phyloP scores from a whole-genome alignment of 257 asterid species.

The Gardenia jasminoides region DNA sequence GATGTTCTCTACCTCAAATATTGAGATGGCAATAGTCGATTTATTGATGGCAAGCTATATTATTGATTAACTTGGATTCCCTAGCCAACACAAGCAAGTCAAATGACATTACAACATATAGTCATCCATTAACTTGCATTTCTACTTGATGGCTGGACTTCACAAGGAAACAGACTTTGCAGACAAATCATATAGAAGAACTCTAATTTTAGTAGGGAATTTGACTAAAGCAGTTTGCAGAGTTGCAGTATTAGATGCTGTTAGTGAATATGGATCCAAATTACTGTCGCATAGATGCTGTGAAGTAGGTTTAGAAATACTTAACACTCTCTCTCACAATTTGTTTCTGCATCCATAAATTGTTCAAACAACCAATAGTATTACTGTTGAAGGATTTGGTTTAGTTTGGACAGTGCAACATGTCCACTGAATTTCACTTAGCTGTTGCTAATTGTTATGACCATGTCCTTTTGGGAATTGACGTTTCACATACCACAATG shows the following conservation, averaged over 20 bases:
- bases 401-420: neutral
- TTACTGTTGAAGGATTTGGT: too few species aligned
- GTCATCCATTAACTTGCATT: neutral
- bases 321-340: neutral
- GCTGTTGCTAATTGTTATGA: neutral
- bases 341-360: too few species aligned
- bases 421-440: neutral
- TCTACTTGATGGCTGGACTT: neutral
- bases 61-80: neutral
- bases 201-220: neutral
- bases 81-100: neutral
- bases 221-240: neutral
- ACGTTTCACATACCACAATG: neutral
- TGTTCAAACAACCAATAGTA: neutral
- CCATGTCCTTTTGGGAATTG: constrained; percentile 1
- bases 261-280: neutral
- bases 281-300: neutral
- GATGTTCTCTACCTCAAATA: neutral
- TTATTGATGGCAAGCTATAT: neutral
- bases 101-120: too few species aligned
- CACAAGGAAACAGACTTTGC: neutral
- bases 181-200: neutral
- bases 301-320: neutral
- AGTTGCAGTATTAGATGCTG: neutral
- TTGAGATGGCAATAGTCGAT: neutral